phyloP scores from a whole-genome alignment of 805 yeast genomes.

The Candida adriatica region DNA sequence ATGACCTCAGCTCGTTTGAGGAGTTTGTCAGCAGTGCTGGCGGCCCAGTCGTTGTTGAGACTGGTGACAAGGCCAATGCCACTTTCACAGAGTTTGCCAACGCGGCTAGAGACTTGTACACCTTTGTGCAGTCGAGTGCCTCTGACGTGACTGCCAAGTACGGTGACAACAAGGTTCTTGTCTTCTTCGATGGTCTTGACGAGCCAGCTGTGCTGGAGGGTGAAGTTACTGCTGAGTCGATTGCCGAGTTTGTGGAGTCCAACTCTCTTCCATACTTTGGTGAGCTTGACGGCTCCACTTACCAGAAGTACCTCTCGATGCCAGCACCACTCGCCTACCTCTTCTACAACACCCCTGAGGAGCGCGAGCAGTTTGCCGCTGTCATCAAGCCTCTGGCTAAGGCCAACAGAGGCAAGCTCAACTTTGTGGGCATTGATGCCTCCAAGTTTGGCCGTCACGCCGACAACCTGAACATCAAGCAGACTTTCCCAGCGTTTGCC shows the following conservation, averaged over 20 bases:
- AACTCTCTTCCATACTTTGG: slow-evolving; percentile 82
- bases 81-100: slow-evolving; percentile 62
- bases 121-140: slow-evolving; percentile 47
- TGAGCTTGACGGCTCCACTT: slow-evolving; percentile 78
- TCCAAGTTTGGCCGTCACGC: slow-evolving; percentile 78
- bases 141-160: slow-evolving; percentile 30
- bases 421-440: slow-evolving; percentile 88
- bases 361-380: slow-evolving; percentile 49
- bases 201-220: slow-evolving; percentile 28
- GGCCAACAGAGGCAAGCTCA: slow-evolving; percentile 69
- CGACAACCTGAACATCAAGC: slow-evolving; percentile 72
- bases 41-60: slow-evolving; percentile 54
- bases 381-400: slow-evolving; percentile 60
- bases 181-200: slow-evolving; percentile 25
- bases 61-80: slow-evolving; percentile 40
- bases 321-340: slow-evolving; percentile 80
- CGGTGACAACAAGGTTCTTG: slow-evolving; percentile 24
- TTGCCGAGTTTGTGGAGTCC: slow-evolving; percentile 29
- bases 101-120: slow-evolving; percentile 51
- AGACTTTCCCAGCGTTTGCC: slow-evolving; percentile 84
- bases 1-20: slow-evolving; percentile 42
- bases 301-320: slow-evolving; percentile 63
- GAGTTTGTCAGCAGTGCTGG: slow-evolving; percentile 38
- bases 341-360: slow-evolving; percentile 67
- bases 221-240: slow-evolving; percentile 17